A percentile compares a stretch with the other conserved stretches of the same genome.
Conservation (phyloP, 2,329 filamentous ascomycete genomes). For the Aspergillus sojae region DNA sequence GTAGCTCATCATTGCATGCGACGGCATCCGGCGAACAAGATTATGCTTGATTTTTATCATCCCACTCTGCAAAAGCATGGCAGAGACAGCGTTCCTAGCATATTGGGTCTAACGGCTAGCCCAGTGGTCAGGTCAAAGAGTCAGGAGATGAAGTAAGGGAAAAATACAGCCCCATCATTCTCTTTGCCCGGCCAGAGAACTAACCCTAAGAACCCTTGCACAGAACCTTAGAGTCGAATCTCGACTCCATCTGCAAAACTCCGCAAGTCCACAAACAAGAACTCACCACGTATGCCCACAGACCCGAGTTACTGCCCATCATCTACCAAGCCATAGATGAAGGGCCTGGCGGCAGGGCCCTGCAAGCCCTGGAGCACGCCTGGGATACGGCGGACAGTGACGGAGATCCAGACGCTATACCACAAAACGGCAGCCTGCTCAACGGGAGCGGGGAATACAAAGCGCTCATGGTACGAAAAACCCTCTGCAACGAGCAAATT, state of each 20-base stretch:
- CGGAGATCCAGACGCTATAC: slow-evolving; percentile 63
- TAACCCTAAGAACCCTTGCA: not conserved
- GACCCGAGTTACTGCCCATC: slow-evolving; percentile 51
- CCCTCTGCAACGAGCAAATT: slow-evolving; percentile 57
- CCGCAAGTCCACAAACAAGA: slow-evolving; percentile 71
- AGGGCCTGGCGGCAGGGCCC: slow-evolving; percentile 25
- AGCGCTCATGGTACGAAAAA: slow-evolving; percentile 34
- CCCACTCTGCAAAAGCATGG: slow-evolving; percentile 39
- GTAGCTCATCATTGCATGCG: slow-evolving; percentile 72
- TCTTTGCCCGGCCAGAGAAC: slow-evolving; percentile 8
- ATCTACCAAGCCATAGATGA: slow-evolving; percentile 15
- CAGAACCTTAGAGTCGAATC: slow-evolving; percentile 65
- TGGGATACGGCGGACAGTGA: slow-evolving; percentile 55
- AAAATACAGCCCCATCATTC: not conserved
- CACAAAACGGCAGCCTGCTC: slow-evolving; percentile 47
- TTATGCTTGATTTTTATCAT: slow-evolving; percentile 75
- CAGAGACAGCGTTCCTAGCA: slow-evolving; percentile 55
- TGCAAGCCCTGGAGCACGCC: slow-evolving; percentile 50
- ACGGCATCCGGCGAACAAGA: slow-evolving; percentile 65
- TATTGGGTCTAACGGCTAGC: slow-evolving; percentile 81
- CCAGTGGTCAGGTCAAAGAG: slow-evolving; percentile 66
- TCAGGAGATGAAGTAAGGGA: slow-evolving; percentile 54
- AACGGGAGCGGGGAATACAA: slow-evolving; percentile 32
- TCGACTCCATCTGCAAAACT: slow-evolving; percentile 70
- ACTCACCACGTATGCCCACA: slow-evolving; percentile 68